Conservation (phyloP, 768 basidiomycete genomes). For the Mycena rosella region DNA sequence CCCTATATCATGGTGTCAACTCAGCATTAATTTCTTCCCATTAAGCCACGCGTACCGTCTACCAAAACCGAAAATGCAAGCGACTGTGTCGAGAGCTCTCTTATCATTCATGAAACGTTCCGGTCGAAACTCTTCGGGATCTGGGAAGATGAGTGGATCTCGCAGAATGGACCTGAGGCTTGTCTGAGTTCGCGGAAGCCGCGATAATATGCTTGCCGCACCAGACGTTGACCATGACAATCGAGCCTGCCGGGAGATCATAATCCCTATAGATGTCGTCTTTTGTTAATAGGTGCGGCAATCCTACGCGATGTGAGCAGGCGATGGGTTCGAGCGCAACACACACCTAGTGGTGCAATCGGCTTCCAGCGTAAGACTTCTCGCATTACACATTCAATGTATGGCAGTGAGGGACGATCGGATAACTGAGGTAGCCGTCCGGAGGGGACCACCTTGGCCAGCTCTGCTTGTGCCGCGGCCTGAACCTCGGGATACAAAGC, state of each 20-base stretch:
- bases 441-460: slow-evolving; percentile 37
- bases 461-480: slow-evolving; percentile 41
- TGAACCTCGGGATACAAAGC: slow-evolving; percentile 43
- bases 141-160: neutral
- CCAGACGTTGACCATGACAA: slow-evolving; percentile 11
- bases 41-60: neutral
- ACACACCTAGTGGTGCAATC: slow-evolving; percentile 39
- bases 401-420: slow-evolving; percentile 41
- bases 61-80: neutral
- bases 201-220: neutral
- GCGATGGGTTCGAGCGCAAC: neutral
- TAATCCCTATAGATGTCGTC: slow-evolving; percentile 5
- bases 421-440: slow-evolving; percentile 36
- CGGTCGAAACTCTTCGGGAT: slow-evolving; percentile 2
- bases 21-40: neutral
- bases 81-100: neutral
- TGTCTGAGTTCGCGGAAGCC: neutral
- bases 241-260: slow-evolving; percentile 3
- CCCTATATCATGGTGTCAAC: neutral
- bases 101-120: neutral
- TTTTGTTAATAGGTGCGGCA: neutral
- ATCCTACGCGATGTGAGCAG: neutral
- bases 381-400: slow-evolving; percentile 41
- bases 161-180: neutral
- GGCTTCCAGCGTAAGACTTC: slow-evolving; percentile 46